Base-by-base conservation (phyloP, 2,329 filamentous ascomycete genomes). In the Calonectria montana region DNA sequence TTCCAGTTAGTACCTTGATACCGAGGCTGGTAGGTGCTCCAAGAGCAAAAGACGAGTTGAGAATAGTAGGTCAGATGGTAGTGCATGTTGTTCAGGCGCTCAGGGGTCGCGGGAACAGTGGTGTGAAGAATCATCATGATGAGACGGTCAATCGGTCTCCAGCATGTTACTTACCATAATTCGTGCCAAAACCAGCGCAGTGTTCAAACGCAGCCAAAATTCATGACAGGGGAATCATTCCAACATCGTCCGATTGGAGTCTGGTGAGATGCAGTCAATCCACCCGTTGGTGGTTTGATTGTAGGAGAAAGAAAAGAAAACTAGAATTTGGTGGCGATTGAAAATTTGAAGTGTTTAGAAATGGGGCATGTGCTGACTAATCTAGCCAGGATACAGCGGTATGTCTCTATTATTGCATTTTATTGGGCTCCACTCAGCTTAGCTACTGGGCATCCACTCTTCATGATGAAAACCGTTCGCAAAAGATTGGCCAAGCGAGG, bases 41-140 rank as follows among this genome's bases (percentile, higher is more conserved):
- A 21, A 13, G 10, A 67, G 29, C 10, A 29, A 18, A 37, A 27
- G 3, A 39, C 50, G 43, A 15, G 35, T 31, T 31, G 55, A 45
- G 62, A 48, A 67, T n/a, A 12, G 3, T 5, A n/a, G 71, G 63
- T 91, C 91, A 93, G 91, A 93, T 93, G 91, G 91, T 93, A 92
- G 91, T 93, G 91, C 91, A 93, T 93, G 91, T 92, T 87, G 87
- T 91, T 90, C 87, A 81, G 75, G 80, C 88, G 90, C 89, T 91
- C 90, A 88, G 87, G 86, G 78, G 79, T 91, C 88, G 87, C 90
- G 88, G 82, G 88, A 91, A 91, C 88, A 85, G 88, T 90, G 87
- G 88, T 86, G 84, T 82, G 79, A 76, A 82, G 75, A 81, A 84
- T 91, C 89, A 90, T 91, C 89, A 91, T 84, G 74, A 74, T 74